These are phyloP conservation scores for Lasiodiplodia citricola DNA, from an alignment of 2,329 filamentous ascomycete genomes.

Conservation along the genomic window DNA sequence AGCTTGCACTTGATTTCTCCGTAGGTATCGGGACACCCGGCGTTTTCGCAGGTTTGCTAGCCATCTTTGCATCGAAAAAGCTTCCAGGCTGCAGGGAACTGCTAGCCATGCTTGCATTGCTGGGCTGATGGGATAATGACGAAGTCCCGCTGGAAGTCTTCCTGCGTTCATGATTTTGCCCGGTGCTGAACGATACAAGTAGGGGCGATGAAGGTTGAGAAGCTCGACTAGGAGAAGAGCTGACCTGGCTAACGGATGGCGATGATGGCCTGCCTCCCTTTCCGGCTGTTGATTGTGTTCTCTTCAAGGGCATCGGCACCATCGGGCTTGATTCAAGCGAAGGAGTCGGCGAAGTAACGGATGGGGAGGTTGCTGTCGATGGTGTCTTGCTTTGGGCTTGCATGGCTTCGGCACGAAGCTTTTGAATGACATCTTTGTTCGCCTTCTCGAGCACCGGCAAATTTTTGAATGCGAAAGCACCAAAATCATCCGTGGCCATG, in stretches of 20 bases:
- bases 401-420: slow-evolving; percentile 88
- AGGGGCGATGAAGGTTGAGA: slow-evolving; percentile 88
- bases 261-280: slow-evolving; percentile 80
- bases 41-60: slow-evolving; percentile 53
- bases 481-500: slow-evolving; percentile 88
- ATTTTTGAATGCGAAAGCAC: slow-evolving; percentile 96
- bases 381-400: slow-evolving; percentile 64
- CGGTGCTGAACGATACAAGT: slow-evolving; percentile 94
- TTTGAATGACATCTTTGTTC: slow-evolving; percentile 98
- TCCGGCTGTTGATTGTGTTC: slow-evolving; percentile 76
- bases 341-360: slow-evolving; percentile 61
- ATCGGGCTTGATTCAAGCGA: slow-evolving; percentile 86
- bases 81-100: slow-evolving; percentile 71
- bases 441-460: slow-evolving; percentile 94
- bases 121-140: slow-evolving; percentile 79
- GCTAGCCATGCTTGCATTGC: slow-evolving; percentile 55
- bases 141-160: slow-evolving; percentile 94
- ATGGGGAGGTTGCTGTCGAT: slow-evolving; percentile 48
- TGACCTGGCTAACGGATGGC: slow-evolving; percentile 80
- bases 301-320: slow-evolving; percentile 77
- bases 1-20: slow-evolving; percentile 36
- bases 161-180: slow-evolving; percentile 78
- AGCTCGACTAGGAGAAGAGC: slow-evolving; percentile 83
- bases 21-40: slow-evolving; percentile 53
- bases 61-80: slow-evolving; percentile 71